Conservation (phyloP, 768 basidiomycete genomes). For the Lentinula aciculospora region DNA sequence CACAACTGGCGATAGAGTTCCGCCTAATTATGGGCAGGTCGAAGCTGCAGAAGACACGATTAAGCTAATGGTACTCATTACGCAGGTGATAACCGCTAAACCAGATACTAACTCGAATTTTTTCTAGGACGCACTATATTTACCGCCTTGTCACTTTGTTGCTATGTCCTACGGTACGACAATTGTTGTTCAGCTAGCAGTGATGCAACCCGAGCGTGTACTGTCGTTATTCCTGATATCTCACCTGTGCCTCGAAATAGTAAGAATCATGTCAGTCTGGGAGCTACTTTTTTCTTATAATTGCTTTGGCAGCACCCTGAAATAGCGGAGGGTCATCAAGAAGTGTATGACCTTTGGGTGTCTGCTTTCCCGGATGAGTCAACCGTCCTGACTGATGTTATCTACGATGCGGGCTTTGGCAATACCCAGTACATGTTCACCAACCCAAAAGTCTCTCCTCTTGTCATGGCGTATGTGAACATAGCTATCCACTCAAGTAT, state of each 20-base stretch:
- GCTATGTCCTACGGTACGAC: neutral
- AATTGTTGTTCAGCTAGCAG: neutral
- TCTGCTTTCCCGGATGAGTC: conserved; percentile 1
- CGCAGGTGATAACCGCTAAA: neutral
- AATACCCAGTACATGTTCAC: conserved; percentile 2
- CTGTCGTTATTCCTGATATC: conserved; percentile 1
- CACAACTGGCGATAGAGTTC: conserved; percentile 1
- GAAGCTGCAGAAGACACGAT: conserved; percentile 6
- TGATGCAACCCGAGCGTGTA: neutral
- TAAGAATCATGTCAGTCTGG: neutral
- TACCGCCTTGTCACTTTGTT: conserved; percentile 2
- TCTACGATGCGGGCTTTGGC: conserved; percentile 1
- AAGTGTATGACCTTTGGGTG: neutral
- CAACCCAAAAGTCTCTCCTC: neutral
- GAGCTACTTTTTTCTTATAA: neutral
- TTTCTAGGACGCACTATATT: neutral
- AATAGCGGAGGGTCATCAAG: conserved; percentile 2
- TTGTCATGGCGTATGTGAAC: conserved; percentile 1
- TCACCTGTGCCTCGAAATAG: conserved; percentile 3
- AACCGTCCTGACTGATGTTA: neutral
- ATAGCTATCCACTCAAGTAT: neutral
- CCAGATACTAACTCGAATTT: neutral
- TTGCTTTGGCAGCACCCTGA: neutral
- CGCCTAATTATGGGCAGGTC: neutral
- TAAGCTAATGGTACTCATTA: neutral